Base-by-base conservation (phyloP, 2,329 filamentous ascomycete species). In the Tetracladium maxilliforme region DNA sequence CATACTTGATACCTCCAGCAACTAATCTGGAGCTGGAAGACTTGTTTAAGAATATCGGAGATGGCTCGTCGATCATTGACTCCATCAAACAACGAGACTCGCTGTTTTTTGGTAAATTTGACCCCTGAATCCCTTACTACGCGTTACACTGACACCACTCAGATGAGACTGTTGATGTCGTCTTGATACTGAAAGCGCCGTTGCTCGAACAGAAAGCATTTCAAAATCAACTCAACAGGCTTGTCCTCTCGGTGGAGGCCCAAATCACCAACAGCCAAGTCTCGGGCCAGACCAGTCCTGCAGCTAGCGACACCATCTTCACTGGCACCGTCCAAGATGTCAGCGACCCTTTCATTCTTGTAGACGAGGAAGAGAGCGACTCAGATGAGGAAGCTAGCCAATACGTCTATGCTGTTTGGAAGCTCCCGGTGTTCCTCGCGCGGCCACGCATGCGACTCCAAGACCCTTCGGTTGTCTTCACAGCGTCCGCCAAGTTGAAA, bases 161-260 rank as follows among this genome's bases (percentile, higher is more conserved):
- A 84, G 79, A 86, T 64, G 79, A 86, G 56, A 70, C 69, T 14
- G 61, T 79, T 29, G 56, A 73, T 33, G 60, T 83, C 11, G 70
- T 79, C 40, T 54, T 84, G 33, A 58, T 81, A 8, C 60, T 86
- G 29, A 66, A 67, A 39, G 72, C 72, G 7, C 70, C 72, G 4
- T 58, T 64, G 40, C 54, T 64, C 28, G 62, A 70, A 28, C 63
- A 76, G 31, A 45, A 56, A 16, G 52, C 55, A 0, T 50, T 83
- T 12, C 58, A 64, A 28, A 58, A 64, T 18, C 70, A 70, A 28
- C 53, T 83, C 18, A 56, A 58, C 24, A 60, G 74, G 29, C 51
- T 84, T n/a, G 56, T 64, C 14, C 61, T 84, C 30, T 68, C 62
- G 22, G 48, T 86, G 6, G 75, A 84, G 39, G 69, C 64, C 3